These are phyloP conservation scores for Leucocoprinus leucothites DNA, from an alignment of 768 basidiomycete species.

Conservation along the genomic window DNA sequence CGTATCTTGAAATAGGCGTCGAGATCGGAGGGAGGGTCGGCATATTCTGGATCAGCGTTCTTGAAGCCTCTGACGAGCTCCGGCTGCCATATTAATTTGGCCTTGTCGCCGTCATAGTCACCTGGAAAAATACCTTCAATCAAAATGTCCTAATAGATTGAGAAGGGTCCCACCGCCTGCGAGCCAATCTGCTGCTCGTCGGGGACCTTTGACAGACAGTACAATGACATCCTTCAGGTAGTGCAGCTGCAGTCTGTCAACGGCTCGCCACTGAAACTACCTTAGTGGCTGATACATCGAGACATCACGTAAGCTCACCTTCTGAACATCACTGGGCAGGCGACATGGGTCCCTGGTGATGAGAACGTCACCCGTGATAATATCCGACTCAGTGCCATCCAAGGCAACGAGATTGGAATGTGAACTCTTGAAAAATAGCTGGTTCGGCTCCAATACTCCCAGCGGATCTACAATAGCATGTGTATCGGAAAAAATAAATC, in stretches of 20 bases:
- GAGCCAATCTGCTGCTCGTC: conserved; percentile 59
- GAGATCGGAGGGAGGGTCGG: conserved; percentile 46
- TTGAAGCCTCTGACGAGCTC: conserved; percentile 50
- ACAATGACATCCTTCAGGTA: conserved; percentile 57
- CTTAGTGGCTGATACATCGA: not conserved
- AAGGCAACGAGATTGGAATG: conserved; percentile 33
- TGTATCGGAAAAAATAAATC: not conserved
- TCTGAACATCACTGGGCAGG: conserved; percentile 63
- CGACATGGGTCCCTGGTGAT: conserved; percentile 70
- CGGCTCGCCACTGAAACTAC: conserved; percentile 49
- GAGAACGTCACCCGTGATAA: conserved; percentile 55
- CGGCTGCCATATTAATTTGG: conserved; percentile 55
- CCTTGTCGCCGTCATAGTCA: conserved; percentile 72
- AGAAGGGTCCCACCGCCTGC: conserved; percentile 47
- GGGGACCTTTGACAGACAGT: conserved; percentile 46
- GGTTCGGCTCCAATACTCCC: conserved; percentile 47
- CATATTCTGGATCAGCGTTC: conserved; percentile 48
- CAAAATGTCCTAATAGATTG: not conserved
- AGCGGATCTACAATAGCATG: conserved; percentile 39
- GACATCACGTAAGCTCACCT: conserved; percentile 32
- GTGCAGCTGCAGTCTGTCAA: conserved; percentile 45
- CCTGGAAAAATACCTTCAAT: conserved; percentile 30
- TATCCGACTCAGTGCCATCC: conserved; percentile 45
- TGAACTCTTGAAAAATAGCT: conserved; percentile 58
- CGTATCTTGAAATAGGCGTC: conserved; percentile 36